Evolutionary conservation across 1,139 yeast genomes (phyloP), one percentile per base, ranked within the genome.

Genomic region (Protomyces inouyei): DNA sequence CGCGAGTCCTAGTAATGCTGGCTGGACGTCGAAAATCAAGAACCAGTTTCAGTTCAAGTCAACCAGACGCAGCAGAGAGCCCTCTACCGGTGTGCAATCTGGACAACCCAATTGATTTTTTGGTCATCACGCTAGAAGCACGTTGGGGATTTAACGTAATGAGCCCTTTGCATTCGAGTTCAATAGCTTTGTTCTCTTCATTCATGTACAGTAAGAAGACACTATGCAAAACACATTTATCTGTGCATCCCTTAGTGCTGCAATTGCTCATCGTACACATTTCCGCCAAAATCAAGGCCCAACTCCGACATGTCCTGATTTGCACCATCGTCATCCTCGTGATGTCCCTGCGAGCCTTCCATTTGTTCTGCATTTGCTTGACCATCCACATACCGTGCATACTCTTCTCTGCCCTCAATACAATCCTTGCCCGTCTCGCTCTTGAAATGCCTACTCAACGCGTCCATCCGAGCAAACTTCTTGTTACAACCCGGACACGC

Each of bases 401-500:
- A 59, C 21, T 64, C 66, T 10, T 64, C 60, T 14, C 52, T 45
- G 6, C 51, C 56, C 21, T 55, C 45, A 36, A 93, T 87, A 79
- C 98, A 93, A 68, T 82, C 85, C 70, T 86, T 84, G 10, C 98
- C 98, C 40, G 92, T 88, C 72, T 91, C 98, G 0, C 98, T 91
- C 72, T 92, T 87, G 76, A 93, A 91, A 76, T 93, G 98, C 69
- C 98, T 79, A 28, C 97, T 85, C 64, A 93, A 76, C 0, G 98
- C 98, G 78, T 93, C 98, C 6, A 98, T 95, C 61, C 98, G 79
- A 1, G 98, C 98, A 79, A 93, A 93, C 71, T 86, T 83, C 71
- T 93, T 84, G 1, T 95, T 95, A 76, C 98, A 93, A 0, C 98
- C 98, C 88, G 96, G 93, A 75, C 98, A 93, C 69, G 86, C 90